phyloP scores from a whole-genome alignment of 2,329 filamentous ascomycete genomes.

The Microdochium bolleyi region DNA sequence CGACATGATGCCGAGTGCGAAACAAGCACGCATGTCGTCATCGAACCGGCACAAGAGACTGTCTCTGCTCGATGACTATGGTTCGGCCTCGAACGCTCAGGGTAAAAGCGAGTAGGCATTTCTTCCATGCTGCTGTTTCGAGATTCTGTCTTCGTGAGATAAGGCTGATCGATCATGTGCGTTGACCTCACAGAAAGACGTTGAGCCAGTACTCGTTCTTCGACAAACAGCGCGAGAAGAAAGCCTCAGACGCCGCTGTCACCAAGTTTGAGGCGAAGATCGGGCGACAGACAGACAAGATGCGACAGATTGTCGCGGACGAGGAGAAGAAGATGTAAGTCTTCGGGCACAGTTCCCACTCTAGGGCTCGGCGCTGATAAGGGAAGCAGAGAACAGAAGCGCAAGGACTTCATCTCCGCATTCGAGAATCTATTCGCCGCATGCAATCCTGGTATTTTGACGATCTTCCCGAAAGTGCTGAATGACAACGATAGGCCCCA shows the following conservation, averaged over 20 bases:
- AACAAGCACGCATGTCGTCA: slow-evolving; percentile 2
- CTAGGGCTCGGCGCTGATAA: background rate
- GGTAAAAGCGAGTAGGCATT: background rate
- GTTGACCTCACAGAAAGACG: background rate
- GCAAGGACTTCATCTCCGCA: background rate
- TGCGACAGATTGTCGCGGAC: background rate
- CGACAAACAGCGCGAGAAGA: background rate
- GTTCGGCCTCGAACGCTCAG: background rate
- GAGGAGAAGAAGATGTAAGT: background rate
- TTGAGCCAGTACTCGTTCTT: background rate
- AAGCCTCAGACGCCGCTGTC: background rate
- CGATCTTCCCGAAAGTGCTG: background rate
- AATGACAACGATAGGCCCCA: slow-evolving; percentile 9
- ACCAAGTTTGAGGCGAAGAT: background rate
- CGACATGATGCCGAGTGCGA: slow-evolving; percentile 4
- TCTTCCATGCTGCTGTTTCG: background rate
- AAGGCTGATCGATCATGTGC: background rate
- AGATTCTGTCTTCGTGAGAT: background rate
- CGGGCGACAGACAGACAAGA: background rate
- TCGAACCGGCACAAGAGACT: slow-evolving; percentile 5
- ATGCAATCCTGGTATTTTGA: background rate
- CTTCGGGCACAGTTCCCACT: background rate
- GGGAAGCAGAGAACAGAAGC: background rate
- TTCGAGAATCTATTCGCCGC: background rate
- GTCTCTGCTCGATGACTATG: slow-evolving; percentile 3